Base-by-base conservation (phyloP, 768 basidiomycete genomes). In the Rhodotorula paludigena region DNA sequence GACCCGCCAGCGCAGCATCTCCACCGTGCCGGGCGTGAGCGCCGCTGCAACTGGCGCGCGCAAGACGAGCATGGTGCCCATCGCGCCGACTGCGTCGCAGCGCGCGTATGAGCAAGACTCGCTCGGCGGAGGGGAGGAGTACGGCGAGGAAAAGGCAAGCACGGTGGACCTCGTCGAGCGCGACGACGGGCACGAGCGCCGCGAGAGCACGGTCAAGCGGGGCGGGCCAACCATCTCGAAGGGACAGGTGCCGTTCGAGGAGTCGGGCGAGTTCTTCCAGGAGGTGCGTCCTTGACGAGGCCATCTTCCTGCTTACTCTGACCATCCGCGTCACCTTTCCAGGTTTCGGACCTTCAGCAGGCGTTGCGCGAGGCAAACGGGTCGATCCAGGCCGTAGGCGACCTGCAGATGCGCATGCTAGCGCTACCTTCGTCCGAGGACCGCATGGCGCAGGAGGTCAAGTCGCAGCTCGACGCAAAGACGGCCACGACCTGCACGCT, bases 401-500 rank as follows among this genome's bases (percentile, higher is more conserved):
- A 73, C 20, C 63, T 77, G 38, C 76, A 76, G 61, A 60, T 47
- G 16, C 73, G 74, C 18, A 64, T 67, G n/a, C 71, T 76, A 18
- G 73, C 77, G 42, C 67, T 74, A 28, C 70, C 75, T 25, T 71
- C 69, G 1, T 48, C 69, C 23, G 75, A 75, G 47, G 74, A 76
- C 44, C 70, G 59, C 2, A 61, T 61, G 3, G 65, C 66, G 2
- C 45, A 68, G 35, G 66, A 64, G 23, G 63, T 71, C 45, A 59
- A 60, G 32, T 56, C 48, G 11, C 64, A 77, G n/a, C 74, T 74
- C 62, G 60, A 66, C 28, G 48, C 32, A 23, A 30, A 28, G 33
- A 51, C 66, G 15, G 28, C 56, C 18, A 14, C 57, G 30, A 64
- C 72, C 5, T 75, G 78, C 68, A 38, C 66, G 21, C 69, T 76